Conservation (phyloP, 2,329 filamentous ascomycete species). For the Fusarium setosum region DNA sequence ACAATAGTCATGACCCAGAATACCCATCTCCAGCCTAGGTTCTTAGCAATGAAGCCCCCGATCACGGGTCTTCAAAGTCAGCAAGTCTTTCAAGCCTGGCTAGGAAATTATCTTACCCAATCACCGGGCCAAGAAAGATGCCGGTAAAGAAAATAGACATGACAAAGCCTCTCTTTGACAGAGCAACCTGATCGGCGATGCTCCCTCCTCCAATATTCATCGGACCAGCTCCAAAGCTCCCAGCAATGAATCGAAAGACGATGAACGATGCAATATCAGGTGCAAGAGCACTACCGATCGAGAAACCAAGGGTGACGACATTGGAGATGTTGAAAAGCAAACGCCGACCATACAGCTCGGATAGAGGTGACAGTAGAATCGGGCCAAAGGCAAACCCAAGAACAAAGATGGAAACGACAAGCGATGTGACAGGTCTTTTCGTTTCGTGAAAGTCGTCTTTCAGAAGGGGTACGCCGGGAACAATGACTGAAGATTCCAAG, state of each 20-base stretch:
- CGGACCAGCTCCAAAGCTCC: conserved; percentile 6
- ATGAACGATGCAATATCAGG: background rate
- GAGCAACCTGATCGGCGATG: conserved; percentile 2
- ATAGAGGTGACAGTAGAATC: conserved; percentile 2
- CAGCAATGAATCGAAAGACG: conserved; percentile 14
- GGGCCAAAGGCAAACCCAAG: conserved; percentile 15
- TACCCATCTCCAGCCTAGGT: conserved; percentile 14
- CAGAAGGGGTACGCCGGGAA: conserved; percentile 12
- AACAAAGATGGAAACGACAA: conserved; percentile 15
- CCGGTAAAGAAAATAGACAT: conserved; percentile 24
- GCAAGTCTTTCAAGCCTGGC: background rate
- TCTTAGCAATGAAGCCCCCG: conserved; percentile 8
- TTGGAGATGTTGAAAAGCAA: conserved; percentile 14
- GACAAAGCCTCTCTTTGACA: background rate
- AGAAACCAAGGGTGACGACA: background rate
- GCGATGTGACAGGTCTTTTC: conserved; percentile 23
- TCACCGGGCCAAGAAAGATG: conserved; percentile 2
- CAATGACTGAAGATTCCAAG: conserved; percentile 9
- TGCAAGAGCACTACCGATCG: conserved; percentile 4
- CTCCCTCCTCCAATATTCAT: conserved; percentile 18
- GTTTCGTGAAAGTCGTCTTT: conserved; percentile 13
- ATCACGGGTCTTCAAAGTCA: background rate
- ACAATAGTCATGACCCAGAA: conserved; percentile 21
- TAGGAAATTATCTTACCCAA: background rate
- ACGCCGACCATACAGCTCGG: conserved; percentile 13